phyloP scores from a whole-genome alignment of 2,329 filamentous ascomycete genomes.

The Xylariaceae sp. region DNA sequence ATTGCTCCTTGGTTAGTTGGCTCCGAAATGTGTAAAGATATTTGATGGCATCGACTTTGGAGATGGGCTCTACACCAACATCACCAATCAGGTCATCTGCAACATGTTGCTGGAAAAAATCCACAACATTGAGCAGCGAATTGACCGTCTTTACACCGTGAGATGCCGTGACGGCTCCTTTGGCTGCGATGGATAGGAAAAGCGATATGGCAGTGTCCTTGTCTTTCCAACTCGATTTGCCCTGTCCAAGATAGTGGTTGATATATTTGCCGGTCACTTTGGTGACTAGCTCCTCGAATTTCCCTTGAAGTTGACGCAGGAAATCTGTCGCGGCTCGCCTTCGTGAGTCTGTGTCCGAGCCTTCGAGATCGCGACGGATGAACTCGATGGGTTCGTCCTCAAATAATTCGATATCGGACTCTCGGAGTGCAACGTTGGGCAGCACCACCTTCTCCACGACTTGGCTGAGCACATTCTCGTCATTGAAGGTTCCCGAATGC shows the following conservation, averaged over 20 bases:
- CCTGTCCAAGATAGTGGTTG: slow-evolving; percentile 76
- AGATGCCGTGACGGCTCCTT: slow-evolving; percentile 78
- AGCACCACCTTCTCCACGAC: slow-evolving; percentile 95
- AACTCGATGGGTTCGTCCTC: slow-evolving; percentile 99
- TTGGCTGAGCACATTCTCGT: slow-evolving; percentile 71
- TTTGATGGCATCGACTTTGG: slow-evolving; percentile 97
- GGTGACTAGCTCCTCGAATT: slow-evolving; percentile 82
- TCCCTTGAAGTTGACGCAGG: slow-evolving; percentile 79
- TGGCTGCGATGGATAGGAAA: slow-evolving; percentile 89
- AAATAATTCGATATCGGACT: slow-evolving; percentile 92
- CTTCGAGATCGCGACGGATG: slow-evolving; percentile 90
- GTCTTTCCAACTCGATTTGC: slow-evolving; percentile 84
- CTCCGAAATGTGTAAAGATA: slow-evolving; percentile 96
- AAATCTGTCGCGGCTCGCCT: slow-evolving; percentile 93
- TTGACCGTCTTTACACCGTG: slow-evolving; percentile 92
- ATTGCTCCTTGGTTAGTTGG: slow-evolving; percentile 86
- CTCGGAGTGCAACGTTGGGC: slow-evolving; percentile 85
- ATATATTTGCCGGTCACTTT: slow-evolving; percentile 84
- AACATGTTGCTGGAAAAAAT: slow-evolving; percentile 92
- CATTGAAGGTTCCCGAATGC: slow-evolving; percentile 83
- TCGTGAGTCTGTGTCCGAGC: slow-evolving; percentile 91
- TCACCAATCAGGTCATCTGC: slow-evolving; percentile 79
- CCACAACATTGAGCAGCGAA: slow-evolving; percentile 78
- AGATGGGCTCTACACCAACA: slow-evolving; percentile 68
- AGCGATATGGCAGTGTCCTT: slow-evolving; percentile 99